Base-by-base conservation (phyloP, 2,329 filamentous ascomycete genomes). In the Trichoderma sp. region DNA sequence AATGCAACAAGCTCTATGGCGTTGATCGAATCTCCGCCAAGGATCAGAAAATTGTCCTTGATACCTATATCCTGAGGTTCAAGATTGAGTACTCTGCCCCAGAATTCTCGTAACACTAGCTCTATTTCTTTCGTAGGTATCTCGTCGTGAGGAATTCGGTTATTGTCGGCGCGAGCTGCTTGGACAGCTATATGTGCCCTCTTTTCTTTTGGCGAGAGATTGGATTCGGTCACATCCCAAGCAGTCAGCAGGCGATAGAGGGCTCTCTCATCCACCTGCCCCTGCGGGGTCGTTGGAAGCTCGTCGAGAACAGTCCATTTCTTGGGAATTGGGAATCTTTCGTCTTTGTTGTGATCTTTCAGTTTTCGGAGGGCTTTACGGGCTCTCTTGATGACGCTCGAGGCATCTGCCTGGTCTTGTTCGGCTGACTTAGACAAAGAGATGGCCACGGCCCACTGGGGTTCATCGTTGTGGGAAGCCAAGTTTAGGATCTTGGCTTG, bases 1-100 rank as follows among this genome's bases (percentile, higher is more conserved):
- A 63, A 24, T 24, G 69, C 59, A 64, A 72, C 75, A 9, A 79
- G 75, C 7, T 78, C 67, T 33, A 80, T 79, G n/a, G 79, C 78
- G 16, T 74, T 76, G 24, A 80, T 80, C 2, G 79, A 80, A 33
- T 79, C 78, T 18, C 79, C 79, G 14, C 79, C 79, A 38, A 80
- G 71, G 24, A 71, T 50, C 27, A 80, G 29, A 63, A 80, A 80
- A 27, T 65, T 76, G 35, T 78, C 76, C 16, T 45, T 71, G 12
- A 18, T 21, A n/a, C 67, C 35, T 4, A 71, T 71, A 31, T 60
- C 33, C 33, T 41, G 53, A 56, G 67, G 53, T 14, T 71, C 67
- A 21, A 60, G 27, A 45, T 60, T 60, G 33, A 71, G 67, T 29
- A 71, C 53, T 16, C 67, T 59, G 18, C 67, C 35, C 67, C 67